These are phyloP conservation scores for Sugiyamaella castrensis DNA, from an alignment of 1,139 yeast genomes.

Conservation along the genomic window DNA sequence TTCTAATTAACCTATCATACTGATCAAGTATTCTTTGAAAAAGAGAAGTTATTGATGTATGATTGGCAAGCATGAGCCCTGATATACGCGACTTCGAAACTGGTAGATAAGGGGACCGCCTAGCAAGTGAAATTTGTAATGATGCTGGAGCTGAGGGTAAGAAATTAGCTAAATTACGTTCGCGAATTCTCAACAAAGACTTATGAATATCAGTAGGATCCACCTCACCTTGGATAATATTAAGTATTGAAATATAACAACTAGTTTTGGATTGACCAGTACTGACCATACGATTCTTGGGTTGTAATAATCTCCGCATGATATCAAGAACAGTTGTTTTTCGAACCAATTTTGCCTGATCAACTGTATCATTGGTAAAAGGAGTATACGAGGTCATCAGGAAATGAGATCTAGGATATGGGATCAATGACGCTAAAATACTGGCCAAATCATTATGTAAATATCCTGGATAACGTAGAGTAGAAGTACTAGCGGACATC, in stretches of 20 bases:
- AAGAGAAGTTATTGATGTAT: slow-evolving; percentile 65
- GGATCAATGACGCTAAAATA: slow-evolving; percentile 76
- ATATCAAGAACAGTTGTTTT: slow-evolving; percentile 82
- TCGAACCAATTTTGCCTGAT: slow-evolving; percentile 57
- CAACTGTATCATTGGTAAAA: slow-evolving; percentile 62
- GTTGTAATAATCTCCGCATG: slow-evolving; percentile 75
- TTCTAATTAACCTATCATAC: slow-evolving; percentile 72
- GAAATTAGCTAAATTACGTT: slow-evolving; percentile 60
- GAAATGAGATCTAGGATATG: slow-evolving; percentile 88
- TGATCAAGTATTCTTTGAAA: slow-evolving; percentile 68
- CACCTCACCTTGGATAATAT: slow-evolving; percentile 69
- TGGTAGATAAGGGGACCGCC: slow-evolving; percentile 59
- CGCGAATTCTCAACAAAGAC: slow-evolving; percentile 73
- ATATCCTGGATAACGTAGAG: slow-evolving; percentile 87
- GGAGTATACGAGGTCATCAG: slow-evolving; percentile 87
- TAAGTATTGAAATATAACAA: slow-evolving; percentile 67
- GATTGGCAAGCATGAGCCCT: slow-evolving; percentile 78
- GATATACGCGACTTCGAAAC: slow-evolving; percentile 35
- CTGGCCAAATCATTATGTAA: slow-evolving; percentile 86
- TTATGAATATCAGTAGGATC: slow-evolving; percentile 77
- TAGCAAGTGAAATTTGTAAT: slow-evolving; percentile 74
- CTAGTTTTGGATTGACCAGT: slow-evolving; percentile 39
- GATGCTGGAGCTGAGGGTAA: slow-evolving; percentile 87
- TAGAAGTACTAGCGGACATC: slow-evolving; percentile 79
- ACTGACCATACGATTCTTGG: slow-evolving; percentile 68